Percentiles rank a stretch among this genome's conserved stretches.
Evolutionary conservation across 306 rosid species (phyloP).

Genomic region (Abrus pulchellus): DNA sequence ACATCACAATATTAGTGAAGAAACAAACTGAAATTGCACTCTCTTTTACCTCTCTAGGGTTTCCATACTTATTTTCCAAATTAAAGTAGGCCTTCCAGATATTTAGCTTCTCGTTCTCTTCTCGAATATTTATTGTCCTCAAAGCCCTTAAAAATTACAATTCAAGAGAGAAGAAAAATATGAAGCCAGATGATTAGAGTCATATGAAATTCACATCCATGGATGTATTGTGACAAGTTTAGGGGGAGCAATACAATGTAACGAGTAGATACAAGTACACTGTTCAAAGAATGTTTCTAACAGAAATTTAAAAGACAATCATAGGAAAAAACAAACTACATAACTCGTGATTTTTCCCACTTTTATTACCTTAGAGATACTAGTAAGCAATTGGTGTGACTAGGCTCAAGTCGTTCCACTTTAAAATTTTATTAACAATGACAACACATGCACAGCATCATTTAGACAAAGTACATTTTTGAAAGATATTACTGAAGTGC

Average conservation of each 20-base stretch:
- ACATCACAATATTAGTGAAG: conserved; percentile 8
- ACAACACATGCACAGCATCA: neutral
- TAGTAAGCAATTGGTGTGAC: neutral
- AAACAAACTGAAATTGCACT: conserved; percentile 17
- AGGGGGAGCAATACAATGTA: neutral
- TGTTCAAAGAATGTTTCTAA: neutral
- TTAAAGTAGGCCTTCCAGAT: conserved; percentile 93
- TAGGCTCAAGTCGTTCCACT: neutral
- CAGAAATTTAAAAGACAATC: conserved; percentile 5
- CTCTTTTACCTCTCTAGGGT: conserved; percentile 78
- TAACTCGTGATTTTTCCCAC: neutral
- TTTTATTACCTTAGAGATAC: neutral
- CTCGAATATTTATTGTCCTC: conserved; percentile 84
- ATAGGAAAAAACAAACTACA: neutral
- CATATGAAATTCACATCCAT: conserved; percentile 29
- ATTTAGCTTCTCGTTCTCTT: conserved; percentile 92
- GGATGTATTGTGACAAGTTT: neutral
- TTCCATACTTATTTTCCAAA: conserved; percentile 87
- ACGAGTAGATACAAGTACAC: neutral
- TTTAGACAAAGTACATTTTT: neutral
- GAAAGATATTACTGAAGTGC: neutral
- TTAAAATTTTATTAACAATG: neutral
- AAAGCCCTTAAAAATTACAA: conserved; percentile 73
- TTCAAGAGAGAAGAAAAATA: conserved; percentile 22
- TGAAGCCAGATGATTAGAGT: conserved; percentile 24